phyloP scores from a whole-genome alignment of 2,329 filamentous ascomycete species.

The Ophiostoma sp. region DNA sequence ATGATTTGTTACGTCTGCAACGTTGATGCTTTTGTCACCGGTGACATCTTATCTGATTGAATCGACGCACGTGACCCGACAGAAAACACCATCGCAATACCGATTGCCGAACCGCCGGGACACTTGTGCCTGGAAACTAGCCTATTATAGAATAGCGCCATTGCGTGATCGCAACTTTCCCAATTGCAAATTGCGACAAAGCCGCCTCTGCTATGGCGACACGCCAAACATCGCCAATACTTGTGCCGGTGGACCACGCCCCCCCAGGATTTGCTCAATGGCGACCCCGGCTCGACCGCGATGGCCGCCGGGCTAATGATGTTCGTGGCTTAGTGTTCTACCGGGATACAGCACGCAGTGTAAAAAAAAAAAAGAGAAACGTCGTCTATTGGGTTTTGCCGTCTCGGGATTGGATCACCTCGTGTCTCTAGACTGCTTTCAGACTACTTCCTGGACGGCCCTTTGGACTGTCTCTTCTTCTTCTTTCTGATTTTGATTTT shows the following conservation, averaged over 20 bases:
- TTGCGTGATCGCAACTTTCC: constrained; percentile 28
- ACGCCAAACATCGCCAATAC: background rate
- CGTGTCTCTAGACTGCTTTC: background rate
- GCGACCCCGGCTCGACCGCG: constrained; percentile 14
- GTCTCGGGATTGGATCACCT: background rate
- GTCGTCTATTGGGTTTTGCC: constrained; percentile 15
- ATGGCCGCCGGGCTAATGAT: constrained; percentile 19
- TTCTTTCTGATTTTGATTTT: constrained; percentile 11
- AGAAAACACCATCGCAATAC: background rate
- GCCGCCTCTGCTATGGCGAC: constrained; percentile 17
- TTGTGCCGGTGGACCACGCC: too few relatives aligned
- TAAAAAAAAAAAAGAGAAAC: constrained; percentile 17
- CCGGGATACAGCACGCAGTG: constrained; percentile 12
- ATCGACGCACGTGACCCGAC: constrained; percentile 17
- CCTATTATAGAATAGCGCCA: constrained; percentile 22
- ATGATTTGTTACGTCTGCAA: background rate
- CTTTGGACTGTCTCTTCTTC: background rate
- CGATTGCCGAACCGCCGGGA: constrained; percentile 20
- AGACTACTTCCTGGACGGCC: background rate
- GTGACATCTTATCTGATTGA: background rate
- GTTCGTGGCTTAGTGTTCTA: constrained; percentile 6
- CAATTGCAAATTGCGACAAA: constrained; percentile 18
- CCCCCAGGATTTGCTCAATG: constrained; percentile 11
- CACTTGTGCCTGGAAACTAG: constrained; percentile 10
- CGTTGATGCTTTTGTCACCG: background rate